These are phyloP conservation scores for Eutrema heterophyllum DNA, from an alignment of 345 rosid genomes.

Conservation along the genomic window DNA sequence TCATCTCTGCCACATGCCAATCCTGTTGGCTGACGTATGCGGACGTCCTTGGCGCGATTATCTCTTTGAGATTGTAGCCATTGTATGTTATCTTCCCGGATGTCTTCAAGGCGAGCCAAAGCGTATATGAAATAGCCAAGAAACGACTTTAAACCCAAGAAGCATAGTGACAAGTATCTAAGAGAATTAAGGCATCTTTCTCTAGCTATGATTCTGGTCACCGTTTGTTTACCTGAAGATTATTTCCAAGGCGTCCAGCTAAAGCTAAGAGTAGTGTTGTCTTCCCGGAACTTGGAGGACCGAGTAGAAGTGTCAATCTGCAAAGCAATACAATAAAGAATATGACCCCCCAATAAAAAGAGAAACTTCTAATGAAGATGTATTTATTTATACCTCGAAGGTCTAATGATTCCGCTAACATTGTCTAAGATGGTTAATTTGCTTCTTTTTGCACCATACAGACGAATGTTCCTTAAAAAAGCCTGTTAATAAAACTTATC, in stretches of 20 bases:
- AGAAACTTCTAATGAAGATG: too few relatives aligned
- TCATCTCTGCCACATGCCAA: constrained; percentile 95
- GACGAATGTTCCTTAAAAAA: constrained; percentile 52
- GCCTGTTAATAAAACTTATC: constrained; percentile 37
- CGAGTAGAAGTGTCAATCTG: constrained; percentile 86
- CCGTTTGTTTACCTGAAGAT: constrained; percentile 59
- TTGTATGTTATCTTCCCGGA: constrained; percentile 81
- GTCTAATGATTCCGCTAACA: constrained; percentile 74
- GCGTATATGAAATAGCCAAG: background rate
- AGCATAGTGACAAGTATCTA: background rate
- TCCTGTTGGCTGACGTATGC: constrained; percentile 97
- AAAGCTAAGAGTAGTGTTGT: constrained; percentile 86
- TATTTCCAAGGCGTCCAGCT: constrained; percentile 76
- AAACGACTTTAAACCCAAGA: constrained; percentile 4
- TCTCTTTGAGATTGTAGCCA: constrained; percentile 72
- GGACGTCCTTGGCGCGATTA: constrained; percentile 85
- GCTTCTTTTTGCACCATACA: constrained; percentile 57
- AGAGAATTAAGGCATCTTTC: background rate
- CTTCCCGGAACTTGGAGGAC: constrained; percentile 99
- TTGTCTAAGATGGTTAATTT: constrained; percentile 81
- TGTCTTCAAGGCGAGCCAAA: constrained; percentile 33
- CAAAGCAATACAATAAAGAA: background rate
- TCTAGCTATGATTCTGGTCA: background rate
- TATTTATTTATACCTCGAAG: constrained; percentile 62
- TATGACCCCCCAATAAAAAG: too few relatives aligned